Base-by-base conservation (phyloP, 768 basidiomycete genomes). In the Russula griseocarnosa region DNA sequence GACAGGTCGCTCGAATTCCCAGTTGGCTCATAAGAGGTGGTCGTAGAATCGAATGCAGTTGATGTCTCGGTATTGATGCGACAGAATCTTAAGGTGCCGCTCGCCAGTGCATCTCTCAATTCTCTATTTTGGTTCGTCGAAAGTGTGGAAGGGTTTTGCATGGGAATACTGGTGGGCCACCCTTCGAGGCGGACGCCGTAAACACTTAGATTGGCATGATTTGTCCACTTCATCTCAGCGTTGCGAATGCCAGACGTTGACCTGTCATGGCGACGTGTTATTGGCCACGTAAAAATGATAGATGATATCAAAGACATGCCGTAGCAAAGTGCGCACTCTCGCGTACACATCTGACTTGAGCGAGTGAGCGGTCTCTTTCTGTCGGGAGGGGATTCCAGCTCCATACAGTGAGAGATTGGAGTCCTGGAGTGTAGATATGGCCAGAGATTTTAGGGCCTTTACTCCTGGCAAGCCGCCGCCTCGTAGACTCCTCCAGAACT, bases 161-260 rank as follows among this genome's bases (percentile, higher is more conserved):
- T 72, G 8, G 86, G 86, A 26, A 88, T 78, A 34, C 74, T 74
- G 26, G 77, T 64, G 11, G 87, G 87, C 87, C 87, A 88, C 47
- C 87, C 87, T 16, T 82, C 76, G 51, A 88, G 72, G 58, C 76
- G 79, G 36, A 88, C 83, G 11, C 83, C 83, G 67, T 86, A 87
- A 7, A 75, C 54, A 66, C 78, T 75, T 56, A 88, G 71, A 50
- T 82, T 78, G 28, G 83, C 80, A 55, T 81, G 86, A 70, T 86
- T 86, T 10, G 84, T 83, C 87, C 87, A 88, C 71, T 84, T 87
- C 87, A 88, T 88, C 69, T 88, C 87, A 24, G 87, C 86, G 59
- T 78, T 83, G 13, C 83, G 83, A 22, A 83, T 73, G 9, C 86
- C 85, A 66, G 83, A 84, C 8, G 77, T 79, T 5, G 77, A 70